A percentile compares a stretch with the other conserved stretches of the same genome.
phyloP scores from a whole-genome alignment of 441 rosid genomes.

The Dalechampia spathulata region DNA sequence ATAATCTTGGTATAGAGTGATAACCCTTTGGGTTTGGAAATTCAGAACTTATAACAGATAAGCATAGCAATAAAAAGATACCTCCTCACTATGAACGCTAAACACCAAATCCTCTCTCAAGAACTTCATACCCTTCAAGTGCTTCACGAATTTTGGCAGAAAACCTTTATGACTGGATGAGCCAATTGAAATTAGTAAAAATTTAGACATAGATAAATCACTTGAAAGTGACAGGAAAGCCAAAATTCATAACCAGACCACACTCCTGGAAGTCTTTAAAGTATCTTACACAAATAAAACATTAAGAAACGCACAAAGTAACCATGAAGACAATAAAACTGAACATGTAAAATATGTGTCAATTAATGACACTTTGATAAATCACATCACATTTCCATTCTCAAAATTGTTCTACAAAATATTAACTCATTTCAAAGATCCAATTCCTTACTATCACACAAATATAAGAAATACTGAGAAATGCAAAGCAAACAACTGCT shows the following conservation, averaged over 20 bases:
- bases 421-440: neutral
- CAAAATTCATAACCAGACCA: neutral
- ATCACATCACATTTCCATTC: neutral
- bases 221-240: neutral
- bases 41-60: neutral
- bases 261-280: neutral
- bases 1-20: neutral
- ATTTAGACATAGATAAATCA: neutral
- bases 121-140: slow-evolving; percentile 63
- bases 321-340: neutral
- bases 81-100: slow-evolving; percentile 88
- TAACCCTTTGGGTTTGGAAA: neutral
- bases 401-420: neutral
- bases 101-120: slow-evolving; percentile 81
- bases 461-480: neutral
- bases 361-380: neutral
- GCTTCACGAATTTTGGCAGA: slow-evolving; percentile 58
- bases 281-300: neutral
- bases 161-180: slow-evolving; percentile 76
- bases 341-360: neutral
- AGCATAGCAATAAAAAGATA: slow-evolving; percentile 13
- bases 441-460: too few relatives aligned
- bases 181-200: slow-evolving; percentile 12
- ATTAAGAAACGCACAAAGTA: neutral
- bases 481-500: neutral